These are phyloP conservation scores for Massarina eburnea DNA, from an alignment of 2,329 filamentous ascomycete species.

Conservation along the genomic window DNA sequence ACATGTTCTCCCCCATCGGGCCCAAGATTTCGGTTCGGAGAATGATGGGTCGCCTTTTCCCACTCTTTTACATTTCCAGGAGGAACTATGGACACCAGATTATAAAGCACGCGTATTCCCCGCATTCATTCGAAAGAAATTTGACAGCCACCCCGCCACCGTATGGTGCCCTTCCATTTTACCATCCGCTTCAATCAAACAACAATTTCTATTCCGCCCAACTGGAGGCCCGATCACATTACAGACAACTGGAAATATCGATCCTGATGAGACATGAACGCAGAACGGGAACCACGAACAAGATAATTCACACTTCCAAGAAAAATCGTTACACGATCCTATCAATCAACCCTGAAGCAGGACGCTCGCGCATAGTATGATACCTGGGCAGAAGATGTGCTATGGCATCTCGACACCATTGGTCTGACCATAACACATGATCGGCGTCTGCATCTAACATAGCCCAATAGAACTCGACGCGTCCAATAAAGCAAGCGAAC, in stretches of 20 bases:
- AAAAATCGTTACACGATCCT: too few species aligned
- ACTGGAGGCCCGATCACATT: too few species aligned
- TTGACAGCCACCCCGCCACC: background rate
- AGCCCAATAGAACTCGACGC: background rate
- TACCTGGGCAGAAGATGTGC: constrained; percentile 3
- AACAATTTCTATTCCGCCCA: too few species aligned
- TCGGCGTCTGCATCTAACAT: constrained; percentile 10
- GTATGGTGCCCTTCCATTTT: background rate
- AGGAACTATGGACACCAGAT: background rate
- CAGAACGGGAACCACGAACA: background rate
- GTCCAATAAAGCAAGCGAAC: constrained; percentile 4
- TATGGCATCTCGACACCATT: constrained; percentile 14
- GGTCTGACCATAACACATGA: constrained; percentile 14
- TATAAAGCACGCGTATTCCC: constrained; percentile 6
- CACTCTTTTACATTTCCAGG: background rate
- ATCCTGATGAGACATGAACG: too few species aligned
- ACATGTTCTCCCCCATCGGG: too few species aligned
- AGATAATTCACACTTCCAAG: too few species aligned
- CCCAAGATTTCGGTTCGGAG: too few species aligned
- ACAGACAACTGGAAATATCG: too few species aligned
- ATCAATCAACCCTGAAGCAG: too few species aligned
- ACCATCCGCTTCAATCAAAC: background rate
- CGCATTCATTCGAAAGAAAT: background rate
- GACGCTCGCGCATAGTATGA: too few species aligned
- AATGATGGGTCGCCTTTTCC: background rate